Base-by-base conservation (phyloP, 2,329 filamentous ascomycete genomes). In the Alternaria panax region DNA sequence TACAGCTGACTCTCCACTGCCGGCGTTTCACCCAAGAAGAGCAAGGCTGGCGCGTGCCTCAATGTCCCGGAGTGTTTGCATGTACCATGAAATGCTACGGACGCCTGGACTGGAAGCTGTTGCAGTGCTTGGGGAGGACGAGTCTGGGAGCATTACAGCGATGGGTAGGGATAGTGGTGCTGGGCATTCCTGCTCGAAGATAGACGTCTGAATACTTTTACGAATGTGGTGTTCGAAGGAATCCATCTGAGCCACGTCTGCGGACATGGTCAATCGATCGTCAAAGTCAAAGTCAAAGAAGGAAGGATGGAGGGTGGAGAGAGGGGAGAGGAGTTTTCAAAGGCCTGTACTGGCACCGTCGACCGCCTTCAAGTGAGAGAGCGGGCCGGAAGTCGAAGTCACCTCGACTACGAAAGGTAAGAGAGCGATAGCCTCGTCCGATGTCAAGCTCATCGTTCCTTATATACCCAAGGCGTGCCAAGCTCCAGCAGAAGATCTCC, bases 101-200 rank as follows among this genome's bases (percentile, higher is more conserved):
- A 22, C 22, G 0, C 32, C 24, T 12, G 8, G 24, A 11, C 36
- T 22, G n/a, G 24, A 2, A 14, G 36, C 14, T 5, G 16, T 36
- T 18, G 32, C 20, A 8, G 11, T 11, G 41, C 12, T 27, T 27
- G 41, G 1, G 7, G 27, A n/a, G 14, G 22, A 18, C n/a, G 30
- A 22, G n/a, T n/a, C n/a, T 28, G 41, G 30, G 30, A n/a, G 11
- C 43, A 48, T 42, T 7, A 14, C 16, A n/a, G 27, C 20, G 4
- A 50, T 14, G n/a, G 45, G 36, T 14, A 24, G 14, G 12, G 43
- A 14, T 11, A 14, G 3, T 5, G 5, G 3, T 5, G 5, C 12
- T 20, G 30, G 7, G 6, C 27, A 11, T 27, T 53, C 36, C 24
- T 48, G 57, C 30, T 57, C 42, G 22, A 57, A 57, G 5, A 57